Conservation (phyloP, 768 basidiomycete species). For the Gautieria morchelliformis region DNA sequence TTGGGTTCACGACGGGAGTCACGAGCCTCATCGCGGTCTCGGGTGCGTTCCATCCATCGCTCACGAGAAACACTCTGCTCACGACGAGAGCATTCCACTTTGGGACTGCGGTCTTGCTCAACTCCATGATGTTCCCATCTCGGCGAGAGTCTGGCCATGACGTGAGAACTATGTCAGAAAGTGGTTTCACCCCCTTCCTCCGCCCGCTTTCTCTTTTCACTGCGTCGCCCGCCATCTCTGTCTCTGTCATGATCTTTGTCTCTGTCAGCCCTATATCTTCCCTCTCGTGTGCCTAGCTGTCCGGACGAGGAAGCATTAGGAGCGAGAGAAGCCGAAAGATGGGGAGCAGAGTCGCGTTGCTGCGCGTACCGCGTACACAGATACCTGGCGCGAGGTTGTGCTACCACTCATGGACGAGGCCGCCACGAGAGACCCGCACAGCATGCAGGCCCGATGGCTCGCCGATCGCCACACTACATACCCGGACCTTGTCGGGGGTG, state of each 20-base stretch:
- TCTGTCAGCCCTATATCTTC: background rate
- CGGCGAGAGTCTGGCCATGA: background rate
- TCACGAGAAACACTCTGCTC: constrained; percentile 43
- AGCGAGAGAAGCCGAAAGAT: constrained; percentile 7
- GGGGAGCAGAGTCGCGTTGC: constrained; percentile 3
- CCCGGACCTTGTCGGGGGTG: no score
- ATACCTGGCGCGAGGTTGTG: no score
- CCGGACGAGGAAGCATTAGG: background rate
- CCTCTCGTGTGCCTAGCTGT: background rate
- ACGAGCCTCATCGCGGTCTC: constrained; percentile 20
- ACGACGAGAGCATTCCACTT: constrained; percentile 55
- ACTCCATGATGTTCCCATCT: constrained; percentile 13
- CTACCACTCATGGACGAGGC: no score
- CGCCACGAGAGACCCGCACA: no score
- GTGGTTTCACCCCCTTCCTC: constrained; percentile 36
- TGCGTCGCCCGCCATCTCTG: constrained; percentile 1
- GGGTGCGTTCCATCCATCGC: constrained; percentile 20
- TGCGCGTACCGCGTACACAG: no score
- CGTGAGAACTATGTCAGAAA: background rate
- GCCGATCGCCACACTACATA: no score
- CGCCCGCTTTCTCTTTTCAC: constrained; percentile 40
- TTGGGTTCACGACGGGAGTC: constrained; percentile 16
- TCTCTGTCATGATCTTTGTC: constrained; percentile 7
- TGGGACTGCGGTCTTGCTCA: constrained; percentile 39
- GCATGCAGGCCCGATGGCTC: no score